Evolutionary conservation across 768 basidiomycete genomes (phyloP).

Genomic region (Rhizopogon sp.): DNA sequence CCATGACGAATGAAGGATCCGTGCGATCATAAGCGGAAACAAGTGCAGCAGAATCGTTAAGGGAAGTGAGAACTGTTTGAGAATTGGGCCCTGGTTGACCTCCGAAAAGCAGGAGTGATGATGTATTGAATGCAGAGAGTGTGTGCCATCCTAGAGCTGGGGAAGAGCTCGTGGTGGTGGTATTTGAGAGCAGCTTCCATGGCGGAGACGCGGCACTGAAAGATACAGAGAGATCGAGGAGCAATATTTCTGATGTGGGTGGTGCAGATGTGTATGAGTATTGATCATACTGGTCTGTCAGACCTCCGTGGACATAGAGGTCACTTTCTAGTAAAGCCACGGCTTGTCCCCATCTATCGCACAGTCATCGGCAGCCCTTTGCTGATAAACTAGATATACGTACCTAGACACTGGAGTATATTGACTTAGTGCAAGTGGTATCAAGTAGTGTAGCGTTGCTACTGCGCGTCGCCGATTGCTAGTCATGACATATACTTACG

Average conservation of each 20-base stretch:
- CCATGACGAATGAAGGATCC: constrained; percentile 40
- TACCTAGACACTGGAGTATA: constrained; percentile 23
- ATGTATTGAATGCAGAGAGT: constrained; percentile 57
- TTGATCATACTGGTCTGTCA: constrained; percentile 63
- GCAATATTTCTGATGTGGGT: constrained; percentile 64
- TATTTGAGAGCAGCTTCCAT: constrained; percentile 54
- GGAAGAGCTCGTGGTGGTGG: constrained; percentile 30
- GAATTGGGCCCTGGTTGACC: constrained; percentile 67
- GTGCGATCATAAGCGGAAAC: constrained; percentile 39
- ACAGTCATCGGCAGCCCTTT: constrained; percentile 5
- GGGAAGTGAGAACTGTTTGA: constrained; percentile 40
- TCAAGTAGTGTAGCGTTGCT: constrained; percentile 10
- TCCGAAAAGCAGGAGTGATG: constrained; percentile 63
- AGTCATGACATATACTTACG: constrained; percentile 6
- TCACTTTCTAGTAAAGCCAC: constrained; percentile 49
- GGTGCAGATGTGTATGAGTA: constrained; percentile 75
- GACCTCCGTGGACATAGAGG: constrained; percentile 76
- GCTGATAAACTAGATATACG: not conserved
- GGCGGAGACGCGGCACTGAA: constrained; percentile 64
- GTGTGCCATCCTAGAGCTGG: constrained; percentile 79
- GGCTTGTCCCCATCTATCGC: constrained; percentile 80
- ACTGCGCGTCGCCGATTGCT: not conserved
- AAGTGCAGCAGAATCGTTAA: constrained; percentile 59
- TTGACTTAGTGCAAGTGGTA: constrained; percentile 13
- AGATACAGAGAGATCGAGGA: constrained; percentile 54